Base-by-base conservation (phyloP, 2,329 filamentous ascomycete genomes). In the Fusarium nematophilum region DNA sequence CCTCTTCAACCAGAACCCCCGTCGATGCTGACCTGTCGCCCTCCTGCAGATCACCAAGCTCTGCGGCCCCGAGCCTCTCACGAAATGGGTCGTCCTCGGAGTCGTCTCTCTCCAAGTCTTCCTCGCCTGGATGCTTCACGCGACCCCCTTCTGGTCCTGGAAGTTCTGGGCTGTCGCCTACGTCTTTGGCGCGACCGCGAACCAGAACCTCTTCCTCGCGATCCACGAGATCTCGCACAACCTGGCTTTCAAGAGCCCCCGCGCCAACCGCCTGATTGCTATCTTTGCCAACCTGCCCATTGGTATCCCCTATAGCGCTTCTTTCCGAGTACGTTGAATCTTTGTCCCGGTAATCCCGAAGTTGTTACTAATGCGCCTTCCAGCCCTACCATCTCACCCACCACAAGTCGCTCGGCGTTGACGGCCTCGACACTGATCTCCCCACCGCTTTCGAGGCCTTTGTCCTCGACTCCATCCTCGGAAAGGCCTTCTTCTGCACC, bases 181-280 rank as follows among this genome's bases (percentile, higher is more conserved):
- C 78, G 79, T 97, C 49, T 83, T 99, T 60, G 95, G 95, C 53
- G 95, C 95, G 25, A 98, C 95, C 0, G 89, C 94, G 49, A 99
- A 98, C 82, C 95, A 99, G 82, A 99, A 99, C 77, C 86, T 98
- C 44, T 99, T 99, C 81, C 88, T 99, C 34, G 93, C 95, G 55
- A 99, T 99, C 72, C 95, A 99, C 80, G 95, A 99, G 79, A 98
- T 99, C 75, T 96, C 92, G 13, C 95, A 99, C 80, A 99, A 99
- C 74, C 83, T 99, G 61, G 95, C 94, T 29, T 98, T 98, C 83
- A 87, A 87, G 65, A 93, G 87, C 21, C 84, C 91, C 2, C 74
- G 88, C 34, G 89, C 87, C 58, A 99, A 99, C 78, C 84, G 95
- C 15, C 73, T 97, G 46, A 84, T 98, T 64, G 95, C 95, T 64